Conservation (phyloP, 495 filamentous ascomycete species). For the Aspergillus taichungensis region DNA sequence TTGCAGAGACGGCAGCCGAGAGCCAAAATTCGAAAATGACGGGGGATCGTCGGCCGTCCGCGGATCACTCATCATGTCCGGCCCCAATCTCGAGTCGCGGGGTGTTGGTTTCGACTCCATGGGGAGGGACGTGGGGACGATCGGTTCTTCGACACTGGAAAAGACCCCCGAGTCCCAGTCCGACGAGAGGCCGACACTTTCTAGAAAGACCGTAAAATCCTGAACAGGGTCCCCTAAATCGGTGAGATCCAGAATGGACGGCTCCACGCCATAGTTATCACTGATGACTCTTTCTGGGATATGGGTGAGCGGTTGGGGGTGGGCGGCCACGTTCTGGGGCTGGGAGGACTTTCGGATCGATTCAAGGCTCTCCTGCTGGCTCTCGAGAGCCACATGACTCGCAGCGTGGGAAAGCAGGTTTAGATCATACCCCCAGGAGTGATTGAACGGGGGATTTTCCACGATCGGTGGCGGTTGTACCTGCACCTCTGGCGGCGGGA, state of each 20-base stretch:
- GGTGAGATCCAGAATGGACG: slow-evolving; percentile 37
- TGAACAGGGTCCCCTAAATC: slow-evolving; percentile 42
- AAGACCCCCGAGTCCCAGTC: slow-evolving; percentile 45
- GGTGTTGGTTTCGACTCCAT: slow-evolving; percentile 31
- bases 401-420: slow-evolving; percentile 43
- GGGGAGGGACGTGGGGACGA: slow-evolving; percentile 27
- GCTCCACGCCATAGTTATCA: slow-evolving; percentile 40
- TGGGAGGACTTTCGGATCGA: slow-evolving; percentile 34
- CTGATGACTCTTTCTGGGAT: slow-evolving; percentile 33
- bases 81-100: slow-evolving; percentile 29
- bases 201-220: slow-evolving; percentile 42
- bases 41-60: slow-evolving; percentile 34
- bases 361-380: slow-evolving; percentile 38
- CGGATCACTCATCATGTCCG: slow-evolving; percentile 30
- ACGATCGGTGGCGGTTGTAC: slow-evolving; percentile 34
- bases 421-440: slow-evolving; percentile 43
- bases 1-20: slow-evolving; percentile 57
- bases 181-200: slow-evolving; percentile 42
- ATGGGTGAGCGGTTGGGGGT: slow-evolving; percentile 25
- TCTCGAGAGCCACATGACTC: slow-evolving; percentile 41
- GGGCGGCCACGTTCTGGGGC: slow-evolving; percentile 13
- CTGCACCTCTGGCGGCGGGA: slow-evolving; percentile 31
- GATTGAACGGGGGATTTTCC: slow-evolving; percentile 40
- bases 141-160: slow-evolving; percentile 37
- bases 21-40: slow-evolving; percentile 58